phyloP scores from a whole-genome alignment of 192 early-diverging fungal species.

The Rhizoclosmatium sp. region DNA sequence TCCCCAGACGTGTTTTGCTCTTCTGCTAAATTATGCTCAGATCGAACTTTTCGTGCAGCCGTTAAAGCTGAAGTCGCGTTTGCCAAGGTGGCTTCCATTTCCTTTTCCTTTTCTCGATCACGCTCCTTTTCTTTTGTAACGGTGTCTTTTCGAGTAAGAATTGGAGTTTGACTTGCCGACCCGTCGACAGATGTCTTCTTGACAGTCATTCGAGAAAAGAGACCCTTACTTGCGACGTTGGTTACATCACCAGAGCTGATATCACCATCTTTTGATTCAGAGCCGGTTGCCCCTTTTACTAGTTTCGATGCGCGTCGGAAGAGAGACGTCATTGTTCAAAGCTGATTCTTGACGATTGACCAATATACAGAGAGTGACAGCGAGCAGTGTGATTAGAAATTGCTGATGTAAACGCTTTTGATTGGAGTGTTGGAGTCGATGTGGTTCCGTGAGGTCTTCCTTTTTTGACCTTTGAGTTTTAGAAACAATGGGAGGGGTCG shows the following conservation, averaged over 20 bases:
- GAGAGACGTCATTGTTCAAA: not conserved
- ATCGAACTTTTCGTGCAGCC: not conserved
- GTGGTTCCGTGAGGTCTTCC: not conserved
- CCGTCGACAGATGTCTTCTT: not conserved
- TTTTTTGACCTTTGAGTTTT: not conserved
- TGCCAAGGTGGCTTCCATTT: not conserved
- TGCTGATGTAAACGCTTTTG: too few species aligned
- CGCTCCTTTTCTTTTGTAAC: not conserved
- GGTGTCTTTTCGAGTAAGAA: not conserved
- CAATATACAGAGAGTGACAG: too few species aligned
- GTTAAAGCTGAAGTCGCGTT: not conserved
- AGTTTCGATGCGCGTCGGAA: slow-evolving; percentile 2
- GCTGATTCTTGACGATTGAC: not conserved
- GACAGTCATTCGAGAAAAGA: not conserved
- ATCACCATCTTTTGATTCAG: not conserved
- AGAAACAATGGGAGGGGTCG: not conserved
- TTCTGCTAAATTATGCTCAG: slow-evolving; percentile 12
- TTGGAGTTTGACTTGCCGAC: not conserved
- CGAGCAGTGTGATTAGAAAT: too few species aligned
- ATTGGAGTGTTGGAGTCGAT: too few species aligned
- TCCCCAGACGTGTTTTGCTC: not conserved
- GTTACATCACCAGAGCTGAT: not conserved
- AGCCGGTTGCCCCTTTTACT: not conserved
- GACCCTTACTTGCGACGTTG: not conserved
- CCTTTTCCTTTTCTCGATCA: not conserved